Base-by-base conservation (phyloP, 306 rosid species). In the Sophora flavescens region DNA sequence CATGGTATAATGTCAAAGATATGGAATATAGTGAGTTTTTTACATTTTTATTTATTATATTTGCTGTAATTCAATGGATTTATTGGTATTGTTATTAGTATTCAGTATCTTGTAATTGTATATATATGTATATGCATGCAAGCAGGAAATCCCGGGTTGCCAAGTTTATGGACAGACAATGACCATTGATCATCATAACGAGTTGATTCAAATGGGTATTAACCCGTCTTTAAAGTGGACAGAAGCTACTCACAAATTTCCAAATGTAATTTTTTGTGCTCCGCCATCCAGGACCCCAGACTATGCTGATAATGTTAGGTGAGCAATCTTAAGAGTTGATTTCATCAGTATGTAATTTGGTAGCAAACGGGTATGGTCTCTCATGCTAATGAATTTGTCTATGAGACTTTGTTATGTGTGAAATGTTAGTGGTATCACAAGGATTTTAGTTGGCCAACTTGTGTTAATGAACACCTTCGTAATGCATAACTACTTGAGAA, bases 151-250 rank as follows among this genome's bases (percentile, higher is more conserved):
- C 82, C 97, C 89, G 3, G 90, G 86, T 16, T 80, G 88, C 76
- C 80, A 88, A 85, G 87, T 95, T 79, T 84, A 83, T 85, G 99
- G 97, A 38, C 97, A 92, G 85, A 95, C 99, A 6, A 74, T 85
- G 81, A 90, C 97, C 9, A 78, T 48, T 68, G 85, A 90, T 84
- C 99, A 92, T 83, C 97, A 95, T 62, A 89, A 87, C 7, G 97
- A 95, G 83, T 83, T 95, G 86, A 76, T 77, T 70, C 88, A 90
- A 61, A 73, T 87, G 85, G 91, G 92, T 58, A 91, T 95, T 52
- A 82, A 83, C 30, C 97, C 97, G 1, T 88, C 91, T 69, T 85
- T 89, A 91, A 89, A 89, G 53, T 96, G 90, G 87, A 81, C 80
- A 5, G 83, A 88, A 73, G 68, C 53, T 62, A 45, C 76, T 14